A percentile compares a stretch with the other conserved stretches of the same genome.
phyloP scores from a whole-genome alignment of 129 eudicot species.

The Flaveria bidentis region DNA sequence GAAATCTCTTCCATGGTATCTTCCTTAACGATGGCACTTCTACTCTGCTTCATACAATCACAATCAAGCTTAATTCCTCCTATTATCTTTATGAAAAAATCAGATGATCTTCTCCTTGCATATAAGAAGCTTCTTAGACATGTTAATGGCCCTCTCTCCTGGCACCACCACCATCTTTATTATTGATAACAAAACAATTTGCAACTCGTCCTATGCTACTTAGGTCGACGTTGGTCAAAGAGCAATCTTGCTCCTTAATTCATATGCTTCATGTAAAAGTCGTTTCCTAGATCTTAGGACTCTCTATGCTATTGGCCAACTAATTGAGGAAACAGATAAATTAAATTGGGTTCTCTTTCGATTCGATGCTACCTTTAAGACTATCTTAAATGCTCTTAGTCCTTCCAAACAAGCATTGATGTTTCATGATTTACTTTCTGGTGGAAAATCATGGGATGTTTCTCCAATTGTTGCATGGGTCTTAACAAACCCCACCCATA shows the following conservation, averaged over 20 bases:
- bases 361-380: not conserved
- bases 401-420: not conserved
- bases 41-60: too few species aligned
- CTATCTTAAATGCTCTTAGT: not conserved
- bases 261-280: not conserved
- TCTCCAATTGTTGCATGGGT: not conserved
- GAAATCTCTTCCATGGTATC: too few species aligned
- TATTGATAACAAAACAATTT: too few species aligned
- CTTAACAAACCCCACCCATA: not conserved
- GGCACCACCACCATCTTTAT: too few species aligned
- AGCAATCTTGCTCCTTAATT: not conserved
- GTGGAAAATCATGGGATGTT: not conserved
- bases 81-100: too few species aligned
- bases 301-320: not conserved
- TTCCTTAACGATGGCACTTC: too few species aligned
- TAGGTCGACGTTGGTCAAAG: not conserved
- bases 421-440: not conserved
- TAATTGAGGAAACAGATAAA: not conserved
- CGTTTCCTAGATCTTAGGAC: not conserved
- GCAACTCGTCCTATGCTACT: not conserved
- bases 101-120: too few species aligned
- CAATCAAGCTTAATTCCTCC: too few species aligned
- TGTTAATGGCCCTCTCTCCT: too few species aligned
- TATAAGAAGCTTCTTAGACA: too few species aligned
- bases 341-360: not conserved